Base-by-base conservation (phyloP, 371 early-diverging fungal genomes). In the Apophysomyces elegans region DNA sequence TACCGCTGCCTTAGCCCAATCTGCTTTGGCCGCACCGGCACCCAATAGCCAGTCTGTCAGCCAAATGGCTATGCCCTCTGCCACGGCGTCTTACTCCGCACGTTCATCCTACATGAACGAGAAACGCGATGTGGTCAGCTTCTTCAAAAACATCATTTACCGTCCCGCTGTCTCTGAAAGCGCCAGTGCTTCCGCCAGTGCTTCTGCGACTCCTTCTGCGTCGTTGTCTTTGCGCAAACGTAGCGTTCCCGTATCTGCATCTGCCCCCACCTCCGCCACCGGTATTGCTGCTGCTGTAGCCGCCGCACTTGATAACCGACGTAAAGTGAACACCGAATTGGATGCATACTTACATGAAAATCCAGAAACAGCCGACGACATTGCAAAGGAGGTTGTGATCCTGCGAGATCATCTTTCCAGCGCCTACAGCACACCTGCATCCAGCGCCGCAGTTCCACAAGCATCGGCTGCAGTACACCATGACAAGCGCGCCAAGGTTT, bases 1-100 rank as follows among this genome's bases (percentile, higher is more conserved):
- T 4, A 41, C 43, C 16, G 41, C 43, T 37, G 18, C 37, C 38
- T 43, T 59, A 11, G 26, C n/a, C 1, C 38, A 59, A 11, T 43
- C 16, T 26, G 43, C 59, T 16, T 59, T 38, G 13, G 59, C 59
- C 16, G 41, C 43, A 9, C 59, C 59, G 16, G 16, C 59, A 14
- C 18, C 26, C 41, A 11, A 21, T 32, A 43, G 43, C 38, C 18
- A 35, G 39, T 38, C 39, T 39, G 59, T 26, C 59, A 59, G 41
- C 41, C 41, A 41, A 13, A 41, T 41, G 41, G 41, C 41, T 6
- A 41, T 41, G 41, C 11, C 41, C 41, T 41, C 41, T 41, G 8
- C 41, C 8, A 11, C 41, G 11, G 11, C 13, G 1, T 13, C 41
- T 13, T 41, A 8, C 6, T 41, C 41, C 21, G n/a, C 54, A 21